Conservation (phyloP, 2,329 filamentous ascomycete species). For the Alternaria incomplexa region DNA sequence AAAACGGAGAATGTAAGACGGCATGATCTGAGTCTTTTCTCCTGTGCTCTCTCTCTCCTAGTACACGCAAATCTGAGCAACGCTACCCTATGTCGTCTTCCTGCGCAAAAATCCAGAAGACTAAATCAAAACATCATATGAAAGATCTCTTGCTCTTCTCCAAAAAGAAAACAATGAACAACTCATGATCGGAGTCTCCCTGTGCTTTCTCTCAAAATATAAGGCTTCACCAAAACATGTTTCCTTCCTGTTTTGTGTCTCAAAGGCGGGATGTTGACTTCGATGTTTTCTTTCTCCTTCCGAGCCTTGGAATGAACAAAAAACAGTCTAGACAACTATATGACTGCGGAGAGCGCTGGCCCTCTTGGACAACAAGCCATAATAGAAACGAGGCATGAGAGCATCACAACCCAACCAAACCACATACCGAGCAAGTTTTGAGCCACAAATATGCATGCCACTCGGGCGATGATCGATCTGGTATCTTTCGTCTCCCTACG, state of each 20-base stretch:
- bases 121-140: no score
- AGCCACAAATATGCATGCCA: not conserved
- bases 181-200: not conserved
- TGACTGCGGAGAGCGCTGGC: not conserved
- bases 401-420: accelerated
- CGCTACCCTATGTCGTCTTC: no score
- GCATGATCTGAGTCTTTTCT: not conserved
- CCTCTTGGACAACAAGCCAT: no score
- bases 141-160: not conserved
- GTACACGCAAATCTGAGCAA: no score
- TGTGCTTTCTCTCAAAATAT: not conserved
- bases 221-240: no score
- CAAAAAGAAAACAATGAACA: no score
- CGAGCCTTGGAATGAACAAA: not conserved
- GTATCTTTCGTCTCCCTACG: not conserved
- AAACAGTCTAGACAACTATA: no score
- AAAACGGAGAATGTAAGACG: accelerated
- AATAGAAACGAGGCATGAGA: not conserved
- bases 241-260: no score
- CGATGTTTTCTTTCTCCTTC: not conserved
- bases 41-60: not conserved
- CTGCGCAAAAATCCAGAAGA: no score
- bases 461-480: not conserved
- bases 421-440: not conserved
- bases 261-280: no score